These are phyloP conservation scores for Conidiobolus incongruus DNA, from an alignment of 371 early-diverging fungal genomes.

Conservation along the genomic window DNA sequence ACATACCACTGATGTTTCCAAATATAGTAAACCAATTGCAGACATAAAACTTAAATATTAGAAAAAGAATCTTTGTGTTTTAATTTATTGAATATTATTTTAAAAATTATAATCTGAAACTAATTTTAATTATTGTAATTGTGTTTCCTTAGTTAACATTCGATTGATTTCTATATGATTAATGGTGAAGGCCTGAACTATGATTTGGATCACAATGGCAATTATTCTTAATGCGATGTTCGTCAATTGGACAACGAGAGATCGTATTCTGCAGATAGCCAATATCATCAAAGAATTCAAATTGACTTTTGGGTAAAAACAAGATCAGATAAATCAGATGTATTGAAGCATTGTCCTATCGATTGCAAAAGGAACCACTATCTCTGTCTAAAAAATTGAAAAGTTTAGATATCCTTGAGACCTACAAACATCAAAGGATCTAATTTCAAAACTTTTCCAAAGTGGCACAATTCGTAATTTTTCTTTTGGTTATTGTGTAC, in stretches of 20 bases:
- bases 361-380: conserved; percentile 89
- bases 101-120: too few species aligned
- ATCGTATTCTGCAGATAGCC: conserved; percentile 48
- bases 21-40: too few species aligned
- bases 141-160: too few species aligned
- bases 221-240: too few species aligned
- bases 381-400: conserved; percentile 63
- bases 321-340: conserved; percentile 83
- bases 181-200: too few species aligned
- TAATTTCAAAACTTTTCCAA: conserved; percentile 97
- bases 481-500: conserved; percentile 9
- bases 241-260: conserved; percentile 31
- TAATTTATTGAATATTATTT: too few species aligned
- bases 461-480: conserved; percentile 41
- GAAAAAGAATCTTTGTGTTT: too few species aligned
- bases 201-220: too few species aligned
- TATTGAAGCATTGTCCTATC: conserved; percentile 95
- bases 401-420: conserved; percentile 35
- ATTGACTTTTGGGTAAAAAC: conserved; percentile 30
- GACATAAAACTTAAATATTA: too few species aligned
- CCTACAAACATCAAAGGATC: conserved; percentile 52
- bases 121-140: too few species aligned
- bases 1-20: too few species aligned
- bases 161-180: too few species aligned
- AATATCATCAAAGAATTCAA: conserved; percentile 77